These are phyloP conservation scores for Backusella liffmaniae DNA, from an alignment of 192 early-diverging fungal species.

Conservation along the genomic window DNA sequence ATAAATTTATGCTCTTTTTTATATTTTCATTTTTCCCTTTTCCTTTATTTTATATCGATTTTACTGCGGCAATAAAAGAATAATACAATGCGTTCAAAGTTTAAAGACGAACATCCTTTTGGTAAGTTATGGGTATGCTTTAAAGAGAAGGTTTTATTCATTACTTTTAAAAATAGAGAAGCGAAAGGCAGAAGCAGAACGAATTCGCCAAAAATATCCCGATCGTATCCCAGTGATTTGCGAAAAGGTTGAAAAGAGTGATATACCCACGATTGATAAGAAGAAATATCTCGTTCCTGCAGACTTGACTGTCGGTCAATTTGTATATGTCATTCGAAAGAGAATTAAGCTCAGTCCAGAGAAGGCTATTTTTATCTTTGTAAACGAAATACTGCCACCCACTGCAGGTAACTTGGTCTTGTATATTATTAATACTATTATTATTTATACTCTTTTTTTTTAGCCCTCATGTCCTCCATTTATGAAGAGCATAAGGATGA, in stretches of 20 bases:
- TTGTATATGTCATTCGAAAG: constrained; percentile 96
- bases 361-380: constrained; percentile 99
- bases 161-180: constrained; percentile 61
- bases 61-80: constrained; percentile 3
- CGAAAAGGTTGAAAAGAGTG: constrained; percentile 97
- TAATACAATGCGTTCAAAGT: constrained; percentile 73
- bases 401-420: constrained; percentile 53
- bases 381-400: constrained; percentile 94
- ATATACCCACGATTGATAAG: constrained; percentile 98
- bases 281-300: constrained; percentile 99
- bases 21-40: background rate
- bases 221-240: constrained; percentile 89
- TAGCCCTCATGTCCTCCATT: constrained; percentile 84
- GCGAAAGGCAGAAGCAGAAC: constrained; percentile 93
- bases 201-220: constrained; percentile 96
- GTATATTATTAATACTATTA: background rate
- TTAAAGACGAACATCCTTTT: constrained; percentile 96
- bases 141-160: background rate
- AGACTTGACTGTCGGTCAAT: constrained; percentile 97
- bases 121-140: constrained; percentile 47
- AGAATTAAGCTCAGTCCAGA: constrained; percentile 96
- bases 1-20: constrained; percentile 10
- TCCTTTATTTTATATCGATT: background rate
- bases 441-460: background rate
- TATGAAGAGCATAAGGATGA: constrained; percentile 98